Conservation (phyloP, 331 rosid genomes). For the Phaseolus coccineus region DNA sequence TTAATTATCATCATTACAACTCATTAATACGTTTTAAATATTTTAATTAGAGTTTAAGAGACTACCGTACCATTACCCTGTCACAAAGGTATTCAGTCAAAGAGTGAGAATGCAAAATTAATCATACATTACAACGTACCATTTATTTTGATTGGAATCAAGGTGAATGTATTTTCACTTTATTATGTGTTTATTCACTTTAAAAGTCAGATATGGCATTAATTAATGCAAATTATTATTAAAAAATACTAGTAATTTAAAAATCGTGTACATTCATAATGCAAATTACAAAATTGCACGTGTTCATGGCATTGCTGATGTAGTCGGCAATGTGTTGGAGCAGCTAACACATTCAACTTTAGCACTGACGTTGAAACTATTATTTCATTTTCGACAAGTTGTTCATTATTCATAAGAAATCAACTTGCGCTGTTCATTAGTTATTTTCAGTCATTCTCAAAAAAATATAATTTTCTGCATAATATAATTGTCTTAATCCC, state of each 20-base stretch:
- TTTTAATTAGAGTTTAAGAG: constrained; percentile 30
- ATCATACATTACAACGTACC: not conserved
- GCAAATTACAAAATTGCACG: not conserved
- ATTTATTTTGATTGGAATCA: not conserved
- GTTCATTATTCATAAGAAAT: constrained; percentile 19
- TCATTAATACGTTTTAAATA: constrained; percentile 17
- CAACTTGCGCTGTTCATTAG: constrained; percentile 5
- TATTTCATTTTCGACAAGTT: constrained; percentile 33
- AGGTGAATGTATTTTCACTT: not conserved
- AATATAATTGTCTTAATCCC: not conserved
- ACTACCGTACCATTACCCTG: no score
- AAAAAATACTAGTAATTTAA: not conserved
- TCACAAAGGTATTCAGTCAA: no score
- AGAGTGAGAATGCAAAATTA: not conserved
- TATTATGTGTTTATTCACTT: not conserved
- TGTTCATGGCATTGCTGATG: not conserved
- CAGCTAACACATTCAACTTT: constrained; percentile 17
- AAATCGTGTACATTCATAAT: not conserved
- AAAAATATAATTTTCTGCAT: not conserved
- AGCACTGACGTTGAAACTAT: constrained; percentile 9
- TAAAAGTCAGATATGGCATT: not conserved
- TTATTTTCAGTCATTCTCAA: constrained; percentile 1
- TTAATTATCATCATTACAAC: constrained; percentile 30
- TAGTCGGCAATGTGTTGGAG: constrained; percentile 35
- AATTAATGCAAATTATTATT: not conserved